Evolutionary conservation across 2,329 filamentous ascomycete species (phyloP).

Genomic region (Cladophialophora exuberans): DNA sequence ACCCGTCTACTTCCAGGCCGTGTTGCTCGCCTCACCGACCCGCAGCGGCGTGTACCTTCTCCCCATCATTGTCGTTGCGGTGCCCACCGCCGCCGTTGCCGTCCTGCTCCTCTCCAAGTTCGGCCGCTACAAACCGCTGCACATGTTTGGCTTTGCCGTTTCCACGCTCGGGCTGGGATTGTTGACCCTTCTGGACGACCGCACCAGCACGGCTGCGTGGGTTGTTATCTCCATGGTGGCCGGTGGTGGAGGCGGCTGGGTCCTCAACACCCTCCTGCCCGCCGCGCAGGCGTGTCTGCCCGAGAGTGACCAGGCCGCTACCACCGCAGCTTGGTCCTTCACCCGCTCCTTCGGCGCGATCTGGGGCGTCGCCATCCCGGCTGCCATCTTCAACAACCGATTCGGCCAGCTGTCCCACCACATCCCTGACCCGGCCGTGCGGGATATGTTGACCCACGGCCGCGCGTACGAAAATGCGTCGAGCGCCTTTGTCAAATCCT

Average conservation of each 20-base stretch:
- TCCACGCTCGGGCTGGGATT: constrained; percentile 34
- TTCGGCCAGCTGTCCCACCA: neutral
- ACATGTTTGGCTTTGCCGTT: constrained; percentile 34
- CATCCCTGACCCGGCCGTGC: neutral
- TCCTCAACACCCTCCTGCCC: constrained; percentile 28
- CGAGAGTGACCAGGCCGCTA: constrained; percentile 32
- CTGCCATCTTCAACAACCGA: constrained; percentile 37
- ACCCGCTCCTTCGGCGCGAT: constrained; percentile 34
- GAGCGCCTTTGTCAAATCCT: constrained; percentile 18
- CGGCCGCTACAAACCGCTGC: constrained; percentile 37
- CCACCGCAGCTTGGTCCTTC: constrained; percentile 34
- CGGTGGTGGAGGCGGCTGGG: constrained; percentile 29
- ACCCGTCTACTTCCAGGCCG: constrained; percentile 52
- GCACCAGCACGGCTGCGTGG: constrained; percentile 31
- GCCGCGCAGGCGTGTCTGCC: constrained; percentile 32
- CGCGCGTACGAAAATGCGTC: constrained; percentile 33
- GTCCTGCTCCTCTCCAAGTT: constrained; percentile 37
- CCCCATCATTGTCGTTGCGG: constrained; percentile 34
- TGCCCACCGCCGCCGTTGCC: constrained; percentile 35
- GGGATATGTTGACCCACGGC: neutral
- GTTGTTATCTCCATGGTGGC: constrained; percentile 31
- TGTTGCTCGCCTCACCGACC: constrained; percentile 40
- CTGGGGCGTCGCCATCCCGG: constrained; percentile 37
- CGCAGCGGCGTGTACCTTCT: constrained; percentile 39
- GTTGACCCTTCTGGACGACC: constrained; percentile 31